Percentiles rank a stretch among this genome's conserved stretches.
These are phyloP conservation scores for Antrodiella citrinella DNA, from an alignment of 768 basidiomycete species.

Conservation along the genomic window DNA sequence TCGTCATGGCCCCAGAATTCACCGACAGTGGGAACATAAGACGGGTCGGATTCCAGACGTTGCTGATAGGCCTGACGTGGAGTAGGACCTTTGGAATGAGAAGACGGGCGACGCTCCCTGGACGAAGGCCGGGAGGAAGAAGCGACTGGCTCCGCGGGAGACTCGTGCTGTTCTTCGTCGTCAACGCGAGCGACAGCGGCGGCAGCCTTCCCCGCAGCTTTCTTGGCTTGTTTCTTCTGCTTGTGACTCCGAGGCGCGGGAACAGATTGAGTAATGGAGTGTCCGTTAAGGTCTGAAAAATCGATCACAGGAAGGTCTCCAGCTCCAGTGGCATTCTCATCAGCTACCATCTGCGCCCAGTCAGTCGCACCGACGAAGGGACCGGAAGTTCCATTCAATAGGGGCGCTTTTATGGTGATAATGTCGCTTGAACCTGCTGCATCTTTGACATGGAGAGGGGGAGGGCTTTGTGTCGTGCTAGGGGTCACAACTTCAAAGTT, in stretches of 20 bases:
- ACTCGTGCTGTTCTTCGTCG: slow-evolving; percentile 7
- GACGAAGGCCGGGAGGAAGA: slow-evolving; percentile 31
- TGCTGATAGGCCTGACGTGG: slow-evolving; percentile 85
- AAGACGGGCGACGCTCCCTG: slow-evolving; percentile 16
- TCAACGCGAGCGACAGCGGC: slow-evolving; percentile 21
- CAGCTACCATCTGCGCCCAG: slow-evolving; percentile 85
- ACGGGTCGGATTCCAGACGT: slow-evolving; percentile 75
- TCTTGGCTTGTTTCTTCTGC: slow-evolving; percentile 26
- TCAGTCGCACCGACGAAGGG: slow-evolving; percentile 46
- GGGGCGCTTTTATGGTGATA: slow-evolving; percentile 18
- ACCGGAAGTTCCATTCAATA: slow-evolving; percentile 25
- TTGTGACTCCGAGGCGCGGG: slow-evolving; percentile 14
- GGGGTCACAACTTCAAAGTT: slow-evolving; percentile 51
- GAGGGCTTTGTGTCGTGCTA: slow-evolving; percentile 55
- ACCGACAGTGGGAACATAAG: slow-evolving; percentile 84
- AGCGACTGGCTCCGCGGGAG: slow-evolving; percentile 27
- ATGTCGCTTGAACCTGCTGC: slow-evolving; percentile 6
- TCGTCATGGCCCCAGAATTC: slow-evolving; percentile 96
- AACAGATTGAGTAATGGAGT: slow-evolving; percentile 22
- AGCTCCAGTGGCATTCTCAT: slow-evolving; percentile 55
- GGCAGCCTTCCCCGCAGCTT: slow-evolving; percentile 22
- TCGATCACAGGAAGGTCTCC: slow-evolving; percentile 74
- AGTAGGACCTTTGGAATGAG: slow-evolving; percentile 42
- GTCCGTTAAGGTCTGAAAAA: slow-evolving; percentile 51
- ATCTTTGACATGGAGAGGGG: slow-evolving; percentile 16